Percentiles rank a stretch among this genome's conserved stretches.
phyloP scores from a whole-genome alignment of 1,284 basidiomycete genomes.

The Hemileia vastatrix region DNA sequence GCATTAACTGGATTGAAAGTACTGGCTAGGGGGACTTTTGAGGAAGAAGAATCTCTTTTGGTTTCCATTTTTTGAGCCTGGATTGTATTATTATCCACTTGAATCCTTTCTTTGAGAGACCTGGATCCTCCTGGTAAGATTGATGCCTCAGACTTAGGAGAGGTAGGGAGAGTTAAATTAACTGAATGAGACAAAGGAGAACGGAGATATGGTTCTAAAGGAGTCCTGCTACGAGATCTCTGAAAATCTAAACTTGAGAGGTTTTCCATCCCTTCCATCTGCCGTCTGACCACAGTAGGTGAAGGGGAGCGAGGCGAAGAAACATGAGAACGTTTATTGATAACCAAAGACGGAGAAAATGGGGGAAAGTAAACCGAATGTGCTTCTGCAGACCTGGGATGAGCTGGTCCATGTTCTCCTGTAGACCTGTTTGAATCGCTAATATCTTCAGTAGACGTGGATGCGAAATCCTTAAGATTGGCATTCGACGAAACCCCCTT shows the following conservation, averaged over 20 bases:
- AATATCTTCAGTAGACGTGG: not conserved
- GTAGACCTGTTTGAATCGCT: not conserved
- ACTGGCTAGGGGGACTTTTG: no score
- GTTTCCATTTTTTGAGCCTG: no score
- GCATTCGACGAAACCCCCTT: not conserved
- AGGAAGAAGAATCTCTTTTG: no score
- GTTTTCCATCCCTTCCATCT: not conserved
- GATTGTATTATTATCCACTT: no score
- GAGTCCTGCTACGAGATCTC: conserved; percentile 5
- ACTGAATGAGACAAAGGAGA: conserved; percentile 2
- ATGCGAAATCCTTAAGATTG: not conserved
- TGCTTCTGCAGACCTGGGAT: no score
- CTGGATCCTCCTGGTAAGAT: no score
- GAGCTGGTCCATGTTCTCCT: not conserved
- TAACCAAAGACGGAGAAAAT: conserved; percentile 18
- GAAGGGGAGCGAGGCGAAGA: not conserved
- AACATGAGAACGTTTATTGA: conserved; percentile 1
- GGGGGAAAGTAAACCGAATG: conserved; percentile 19
- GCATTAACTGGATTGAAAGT: no score
- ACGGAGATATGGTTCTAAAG: not conserved
- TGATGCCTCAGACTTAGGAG: no score
- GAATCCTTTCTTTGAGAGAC: no score
- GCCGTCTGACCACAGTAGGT: no score
- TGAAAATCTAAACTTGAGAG: not conserved
- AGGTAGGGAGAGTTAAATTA: no score